Conservation (phyloP, 345 rosid genomes). For the Syzygium aqueum region DNA sequence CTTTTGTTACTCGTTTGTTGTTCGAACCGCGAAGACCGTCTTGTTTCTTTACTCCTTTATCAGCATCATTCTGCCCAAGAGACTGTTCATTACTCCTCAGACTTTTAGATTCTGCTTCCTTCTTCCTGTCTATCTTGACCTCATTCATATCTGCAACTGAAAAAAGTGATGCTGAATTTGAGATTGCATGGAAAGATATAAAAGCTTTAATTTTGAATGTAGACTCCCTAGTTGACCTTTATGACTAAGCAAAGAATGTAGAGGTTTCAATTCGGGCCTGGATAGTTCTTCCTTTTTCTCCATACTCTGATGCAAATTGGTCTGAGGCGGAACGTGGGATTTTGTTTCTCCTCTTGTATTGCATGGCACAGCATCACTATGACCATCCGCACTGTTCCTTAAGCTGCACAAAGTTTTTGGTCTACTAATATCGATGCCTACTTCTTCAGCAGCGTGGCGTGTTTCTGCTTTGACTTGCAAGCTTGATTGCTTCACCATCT, state of each 20-base stretch:
- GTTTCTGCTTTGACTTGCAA: background rate
- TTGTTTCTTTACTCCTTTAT: constrained; percentile 28
- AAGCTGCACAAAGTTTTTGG: background rate
- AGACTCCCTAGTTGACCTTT: constrained; percentile 21
- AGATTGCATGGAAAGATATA: background rate
- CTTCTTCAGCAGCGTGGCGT: constrained; percentile 8
- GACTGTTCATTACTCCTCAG: constrained; percentile 17
- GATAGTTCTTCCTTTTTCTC: constrained; percentile 14
- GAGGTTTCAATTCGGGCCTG: constrained; percentile 24
- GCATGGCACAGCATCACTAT: background rate
- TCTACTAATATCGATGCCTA: background rate
- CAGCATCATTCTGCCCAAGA: constrained; percentile 10
- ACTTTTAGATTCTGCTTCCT: constrained; percentile 24
- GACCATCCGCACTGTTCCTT: background rate
- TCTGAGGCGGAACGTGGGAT: constrained; percentile 4
- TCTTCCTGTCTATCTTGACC: background rate
- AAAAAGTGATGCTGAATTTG: constrained; percentile 3
- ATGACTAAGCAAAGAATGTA: constrained; percentile 9
- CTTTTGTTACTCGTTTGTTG: constrained; percentile 14
- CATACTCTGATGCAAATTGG: constrained; percentile 4
- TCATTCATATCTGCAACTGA: constrained; percentile 29
- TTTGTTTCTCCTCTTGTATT: constrained; percentile 11
- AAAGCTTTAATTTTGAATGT: background rate
- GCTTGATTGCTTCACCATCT: background rate
- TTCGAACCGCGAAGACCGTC: constrained; percentile 14